phyloP scores from a whole-genome alignment of 2,329 filamentous ascomycete species.

The Dothideomycetidae sp. region DNA sequence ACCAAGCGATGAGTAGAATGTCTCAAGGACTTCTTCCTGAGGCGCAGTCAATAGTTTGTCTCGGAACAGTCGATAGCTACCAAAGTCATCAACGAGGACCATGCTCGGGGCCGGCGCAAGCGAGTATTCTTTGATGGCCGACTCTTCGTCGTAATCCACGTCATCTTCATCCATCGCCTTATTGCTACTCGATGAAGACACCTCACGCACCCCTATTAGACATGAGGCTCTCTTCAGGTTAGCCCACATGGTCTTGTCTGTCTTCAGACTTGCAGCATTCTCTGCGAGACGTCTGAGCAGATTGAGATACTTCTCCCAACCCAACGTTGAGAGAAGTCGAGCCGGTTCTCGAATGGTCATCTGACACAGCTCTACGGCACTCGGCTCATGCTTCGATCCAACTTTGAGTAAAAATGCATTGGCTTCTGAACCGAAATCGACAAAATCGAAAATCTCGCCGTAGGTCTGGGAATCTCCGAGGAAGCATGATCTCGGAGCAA shows the following conservation, averaged over 20 bases:
- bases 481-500: slow-evolving; percentile 63
- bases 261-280: slow-evolving; percentile 52
- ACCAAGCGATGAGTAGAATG: slow-evolving; percentile 71
- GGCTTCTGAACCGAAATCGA: slow-evolving; percentile 77
- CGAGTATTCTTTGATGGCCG: slow-evolving; percentile 57
- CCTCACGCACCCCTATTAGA: slow-evolving; percentile 70
- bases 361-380: slow-evolving; percentile 67
- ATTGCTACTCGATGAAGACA: slow-evolving; percentile 41
- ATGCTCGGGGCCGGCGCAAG: slow-evolving; percentile 58
- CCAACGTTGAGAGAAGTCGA: slow-evolving; percentile 63
- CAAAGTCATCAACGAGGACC: slow-evolving; percentile 75
- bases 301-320: slow-evolving; percentile 75
- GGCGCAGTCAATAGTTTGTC: slow-evolving; percentile 72
- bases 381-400: slow-evolving; percentile 84
- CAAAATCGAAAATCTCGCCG: slow-evolving; percentile 88
- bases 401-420: slow-evolving; percentile 81
- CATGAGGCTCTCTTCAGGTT: slow-evolving; percentile 64
- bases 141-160: slow-evolving; percentile 32
- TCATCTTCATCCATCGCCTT: slow-evolving; percentile 34
- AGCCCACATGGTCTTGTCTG: slow-evolving; percentile 62
- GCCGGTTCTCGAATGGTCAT: slow-evolving; percentile 76
- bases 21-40: slow-evolving; percentile 74
- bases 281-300: slow-evolving; percentile 71
- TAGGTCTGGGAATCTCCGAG: slow-evolving; percentile 61
- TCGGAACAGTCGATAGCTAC: slow-evolving; percentile 79